Evolutionary conservation across 2,329 filamentous ascomycete species (phyloP).

Genomic region (Tolypocladium ovalisporum): DNA sequence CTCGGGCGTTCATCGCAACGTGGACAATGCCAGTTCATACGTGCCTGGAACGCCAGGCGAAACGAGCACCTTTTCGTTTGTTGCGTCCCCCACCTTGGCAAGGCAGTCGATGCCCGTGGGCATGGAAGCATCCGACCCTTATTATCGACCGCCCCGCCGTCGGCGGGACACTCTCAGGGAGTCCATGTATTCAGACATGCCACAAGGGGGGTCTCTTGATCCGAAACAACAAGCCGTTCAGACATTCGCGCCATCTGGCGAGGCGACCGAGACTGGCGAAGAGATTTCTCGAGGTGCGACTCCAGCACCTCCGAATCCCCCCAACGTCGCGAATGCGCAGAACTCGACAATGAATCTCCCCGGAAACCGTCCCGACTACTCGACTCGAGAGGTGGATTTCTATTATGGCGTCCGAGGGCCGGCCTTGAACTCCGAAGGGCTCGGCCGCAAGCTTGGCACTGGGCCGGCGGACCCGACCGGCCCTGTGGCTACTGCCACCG

Average conservation of each 20-base stretch:
- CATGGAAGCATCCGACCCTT: slow-evolving; percentile 58
- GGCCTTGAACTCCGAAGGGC: slow-evolving; percentile 70
- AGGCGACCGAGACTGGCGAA: slow-evolving; percentile 28
- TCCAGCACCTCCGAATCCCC: slow-evolving; percentile 24
- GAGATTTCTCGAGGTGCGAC: slow-evolving; percentile 32
- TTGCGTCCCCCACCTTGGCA: slow-evolving; percentile 45
- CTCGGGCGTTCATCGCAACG: slow-evolving; percentile 32
- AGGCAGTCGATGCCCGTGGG: slow-evolving; percentile 33
- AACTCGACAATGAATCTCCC: slow-evolving; percentile 25
- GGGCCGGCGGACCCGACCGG: slow-evolving; percentile 91
- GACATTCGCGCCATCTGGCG: slow-evolving; percentile 16
- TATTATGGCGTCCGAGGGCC: slow-evolving; percentile 91
- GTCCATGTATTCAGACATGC: slow-evolving; percentile 19
- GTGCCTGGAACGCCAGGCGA: slow-evolving; percentile 65
- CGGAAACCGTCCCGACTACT: slow-evolving; percentile 67
- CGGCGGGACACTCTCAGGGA: slow-evolving; percentile 49
- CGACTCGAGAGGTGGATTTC: slow-evolving; percentile 90
- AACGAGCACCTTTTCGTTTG: slow-evolving; percentile 60
- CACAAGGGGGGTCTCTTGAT: slow-evolving; percentile 21
- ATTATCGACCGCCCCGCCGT: slow-evolving; percentile 75
- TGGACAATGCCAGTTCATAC: slow-evolving; percentile 52
- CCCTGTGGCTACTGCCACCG: slow-evolving; percentile 76
- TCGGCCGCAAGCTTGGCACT: slow-evolving; percentile 78
- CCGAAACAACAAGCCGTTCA: slow-evolving; percentile 28
- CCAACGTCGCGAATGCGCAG: slow-evolving; percentile 11